Evolutionary conservation across 2,329 filamentous ascomycete species (phyloP), one percentile per base, ranked within the genome.

Genomic region (Botrytis tulipae): DNA sequence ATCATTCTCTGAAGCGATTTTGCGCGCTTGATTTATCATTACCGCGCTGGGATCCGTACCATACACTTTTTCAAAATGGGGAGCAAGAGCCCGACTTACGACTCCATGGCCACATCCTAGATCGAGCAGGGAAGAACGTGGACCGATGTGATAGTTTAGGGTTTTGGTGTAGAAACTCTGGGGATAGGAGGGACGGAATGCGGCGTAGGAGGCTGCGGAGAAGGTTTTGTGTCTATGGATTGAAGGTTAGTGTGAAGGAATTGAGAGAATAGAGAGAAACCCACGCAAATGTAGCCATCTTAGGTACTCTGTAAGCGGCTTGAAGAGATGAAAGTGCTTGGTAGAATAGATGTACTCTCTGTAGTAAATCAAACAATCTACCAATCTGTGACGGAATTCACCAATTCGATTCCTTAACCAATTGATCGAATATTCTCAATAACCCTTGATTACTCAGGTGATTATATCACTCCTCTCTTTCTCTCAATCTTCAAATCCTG

Each of bases 41-140:
- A 84, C 84, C 0, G 83, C 77, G 25, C 88, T 89, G 1, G 87
- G 88, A 79, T 92, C 89, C 67, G 87, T 84, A 44, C 85, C 89
- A 40, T 88, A 78, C 35, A 87, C 83, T 32, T 80, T 81, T 9
- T 79, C 80, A 80, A 91, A 91, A 76, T 83, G 80, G n/a, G 84
- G 82, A 67, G 85, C 84, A 44, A 92, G 82, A 40, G 84, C 84
- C 12, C 87, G 86, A 10, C 88, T 83, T 35, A 90, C 85, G 69
- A 88, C 82, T 35, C 89, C 90, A 74, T 90, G 89, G 4, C 90
- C 90, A 76, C 87, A 89, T 67, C 90, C 90, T n/a, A 92, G 82
- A 78, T 92, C 90, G 14, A 91, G 79, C 70, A 82, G 82, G 32
- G 82, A 78, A 4, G 78, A 79, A 16, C 79, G 74, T 78, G 82